Base-by-base conservation (phyloP, 2,329 filamentous ascomycete species). In the Diaporthe eres region DNA sequence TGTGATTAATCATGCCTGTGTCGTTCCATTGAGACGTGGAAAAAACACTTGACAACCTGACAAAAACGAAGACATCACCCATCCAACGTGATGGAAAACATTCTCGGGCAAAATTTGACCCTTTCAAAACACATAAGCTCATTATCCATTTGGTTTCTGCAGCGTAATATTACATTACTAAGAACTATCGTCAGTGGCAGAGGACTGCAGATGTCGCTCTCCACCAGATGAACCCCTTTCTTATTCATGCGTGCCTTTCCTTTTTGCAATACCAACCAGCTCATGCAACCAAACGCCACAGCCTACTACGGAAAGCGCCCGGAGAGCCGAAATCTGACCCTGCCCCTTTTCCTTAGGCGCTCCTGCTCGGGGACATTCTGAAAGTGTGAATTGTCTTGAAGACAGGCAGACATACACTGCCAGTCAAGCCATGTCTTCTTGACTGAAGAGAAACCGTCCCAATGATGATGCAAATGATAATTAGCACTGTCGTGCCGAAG, bases 281-380 rank as follows among this genome's bases (percentile, higher is more conserved):
- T 44, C 71, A 73, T 73, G 71, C 39, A 53, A 65, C 47, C 44
- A 44, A 73, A 73, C 71, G 58, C 71, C 71, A 65, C 57, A 37
- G 37, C 39, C 71, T 42, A 28, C 58, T n/a, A 25, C 12, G 25
- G 13, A 28, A 28, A 63, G 57, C 44, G 61, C 39, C 63, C 25
- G 44, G 28, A 25, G 28, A n/a, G 17, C n/a, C 49, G 4, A 25
- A 19, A 12, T 42, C 15, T 31, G 31, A 15, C 51, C 34, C 49
- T 9, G 15, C 34, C 31, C 34, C 49, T 55, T 22, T 31, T 31
- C 8, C 42, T 34, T 39, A 55, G 22, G 22, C 17, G 49, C 47
- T 70, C 34, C 31, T 55, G 49, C 65, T 53, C 34, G 28, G 15
- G 2, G 37, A 34, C 10, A 12, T 55, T 42, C 9, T 55, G 49